Conservation (phyloP, 2,329 filamentous ascomycete genomes). For the Xylaria sp. region DNA sequence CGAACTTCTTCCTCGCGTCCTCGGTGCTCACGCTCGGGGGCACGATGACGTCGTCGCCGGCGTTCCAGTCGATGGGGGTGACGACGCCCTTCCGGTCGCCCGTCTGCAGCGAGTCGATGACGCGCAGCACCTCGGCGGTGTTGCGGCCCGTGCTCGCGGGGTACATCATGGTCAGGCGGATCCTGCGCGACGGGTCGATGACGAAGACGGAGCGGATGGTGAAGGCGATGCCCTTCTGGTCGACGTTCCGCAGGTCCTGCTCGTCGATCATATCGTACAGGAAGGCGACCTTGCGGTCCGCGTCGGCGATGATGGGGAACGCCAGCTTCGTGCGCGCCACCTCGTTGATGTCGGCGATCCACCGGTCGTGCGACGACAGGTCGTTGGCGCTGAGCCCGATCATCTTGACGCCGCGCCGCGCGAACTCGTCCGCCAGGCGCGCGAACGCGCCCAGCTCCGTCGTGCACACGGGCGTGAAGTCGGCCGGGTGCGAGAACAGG, state of each 20-base stretch:
- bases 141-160: conserved; percentile 64
- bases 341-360: conserved; percentile 57
- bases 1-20: conserved; percentile 61
- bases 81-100: conserved; percentile 63
- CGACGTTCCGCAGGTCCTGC: conserved; percentile 43
- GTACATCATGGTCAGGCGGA: conserved; percentile 64
- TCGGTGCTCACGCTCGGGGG: conserved; percentile 61
- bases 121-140: conserved; percentile 58
- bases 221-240: conserved; percentile 55
- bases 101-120: conserved; percentile 60
- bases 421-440: conserved; percentile 66
- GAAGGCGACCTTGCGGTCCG: conserved; percentile 44
- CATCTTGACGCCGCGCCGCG: conserved; percentile 63
- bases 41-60: conserved; percentile 58
- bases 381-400: conserved; percentile 63
- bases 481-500: conserved; percentile 70
- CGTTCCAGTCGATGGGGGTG: conserved; percentile 58
- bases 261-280: conserved; percentile 33
- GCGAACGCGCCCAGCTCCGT: conserved; percentile 66
- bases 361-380: conserved; percentile 54
- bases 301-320: conserved; percentile 49
- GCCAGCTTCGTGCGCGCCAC: conserved; percentile 39
- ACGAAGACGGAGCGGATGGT: conserved; percentile 68
- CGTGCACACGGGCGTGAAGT: conserved; percentile 62
- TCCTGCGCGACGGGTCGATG: conserved; percentile 67